Percentiles rank a stretch among this genome's conserved stretches.
Evolutionary conservation across 192 early-diverging fungal genomes (phyloP).

Genomic region (Coemansia sp.): DNA sequence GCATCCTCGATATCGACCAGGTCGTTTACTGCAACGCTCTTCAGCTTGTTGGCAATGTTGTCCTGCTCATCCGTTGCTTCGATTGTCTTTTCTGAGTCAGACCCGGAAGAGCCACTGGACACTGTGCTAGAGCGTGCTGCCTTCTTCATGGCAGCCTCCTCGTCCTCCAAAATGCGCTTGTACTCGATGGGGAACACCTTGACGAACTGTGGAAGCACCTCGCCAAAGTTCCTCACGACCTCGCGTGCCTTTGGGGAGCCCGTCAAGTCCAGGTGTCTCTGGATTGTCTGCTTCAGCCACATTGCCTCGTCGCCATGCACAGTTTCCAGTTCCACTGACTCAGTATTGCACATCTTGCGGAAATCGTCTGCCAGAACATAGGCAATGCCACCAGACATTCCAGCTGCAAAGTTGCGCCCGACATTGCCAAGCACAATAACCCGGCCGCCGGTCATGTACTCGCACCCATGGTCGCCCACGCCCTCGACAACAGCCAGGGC

Average conservation of each 20-base stretch:
- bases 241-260: slow-evolving; percentile 75
- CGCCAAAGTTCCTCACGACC: slow-evolving; percentile 68
- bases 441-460: slow-evolving; percentile 99
- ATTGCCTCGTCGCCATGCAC: slow-evolving; percentile 74
- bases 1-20: slow-evolving; percentile 90
- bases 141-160: slow-evolving; percentile 43
- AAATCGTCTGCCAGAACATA: slow-evolving; percentile 83
- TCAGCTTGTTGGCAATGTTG: neutral
- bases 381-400: slow-evolving; percentile 97
- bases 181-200: slow-evolving; percentile 96
- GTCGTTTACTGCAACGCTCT: slow-evolving; percentile 58
- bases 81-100: slow-evolving; percentile 34
- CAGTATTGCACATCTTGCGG: slow-evolving; percentile 75
- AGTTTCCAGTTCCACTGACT: slow-evolving; percentile 87
- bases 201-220: slow-evolving; percentile 77
- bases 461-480: slow-evolving; percentile 97
- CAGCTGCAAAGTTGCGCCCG: slow-evolving; percentile 98
- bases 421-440: slow-evolving; percentile 84
- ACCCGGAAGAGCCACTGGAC: slow-evolving; percentile 8
- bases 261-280: slow-evolving; percentile 80
- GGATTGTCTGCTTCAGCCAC: slow-evolving; percentile 74
- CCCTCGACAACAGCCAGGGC: slow-evolving; percentile 95
- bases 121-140: neutral
- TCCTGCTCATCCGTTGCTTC: slow-evolving; percentile 24
- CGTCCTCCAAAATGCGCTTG: slow-evolving; percentile 71